Evolutionary conservation across 164 flowering plant species (phyloP).

Genomic region (Tetrastigma voinierianum): DNA sequence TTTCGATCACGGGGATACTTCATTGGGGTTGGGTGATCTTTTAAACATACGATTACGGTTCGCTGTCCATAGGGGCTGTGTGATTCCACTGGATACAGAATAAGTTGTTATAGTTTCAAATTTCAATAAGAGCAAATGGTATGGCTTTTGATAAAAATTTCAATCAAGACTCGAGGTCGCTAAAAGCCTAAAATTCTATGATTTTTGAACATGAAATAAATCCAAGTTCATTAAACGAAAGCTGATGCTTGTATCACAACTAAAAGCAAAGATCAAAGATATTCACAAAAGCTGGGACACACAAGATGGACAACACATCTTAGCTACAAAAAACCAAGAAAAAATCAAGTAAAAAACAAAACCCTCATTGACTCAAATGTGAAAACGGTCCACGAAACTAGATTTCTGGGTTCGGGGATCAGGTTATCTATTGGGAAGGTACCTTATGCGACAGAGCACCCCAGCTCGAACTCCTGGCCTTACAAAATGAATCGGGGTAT

Average conservation of each 20-base stretch:
- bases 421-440: too few species aligned
- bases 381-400: too few species aligned
- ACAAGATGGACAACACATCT: too few species aligned
- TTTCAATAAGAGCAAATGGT: background rate
- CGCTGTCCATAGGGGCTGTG: conserved; percentile 80
- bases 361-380: too few species aligned
- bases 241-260: background rate
- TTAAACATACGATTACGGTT: conserved; percentile 72
- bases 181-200: too few species aligned
- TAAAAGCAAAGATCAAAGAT: background rate
- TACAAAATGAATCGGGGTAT: too few species aligned
- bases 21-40: conserved; percentile 59
- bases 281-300: background rate
- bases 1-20: conserved; percentile 87
- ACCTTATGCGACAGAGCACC: too few species aligned
- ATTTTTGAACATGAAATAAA: background rate
- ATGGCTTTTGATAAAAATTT: background rate
- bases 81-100: conserved; percentile 66
- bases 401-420: too few species aligned
- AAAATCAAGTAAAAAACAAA: too few species aligned
- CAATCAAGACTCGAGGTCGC: background rate
- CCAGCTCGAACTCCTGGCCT: too few species aligned
- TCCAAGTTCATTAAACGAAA: background rate
- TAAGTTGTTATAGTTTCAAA: conserved; percentile 9
- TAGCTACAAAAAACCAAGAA: too few species aligned